These are phyloP conservation scores for Sporothrix euskadiensis DNA, from an alignment of 2,329 filamentous ascomycete species.

Conservation along the genomic window DNA sequence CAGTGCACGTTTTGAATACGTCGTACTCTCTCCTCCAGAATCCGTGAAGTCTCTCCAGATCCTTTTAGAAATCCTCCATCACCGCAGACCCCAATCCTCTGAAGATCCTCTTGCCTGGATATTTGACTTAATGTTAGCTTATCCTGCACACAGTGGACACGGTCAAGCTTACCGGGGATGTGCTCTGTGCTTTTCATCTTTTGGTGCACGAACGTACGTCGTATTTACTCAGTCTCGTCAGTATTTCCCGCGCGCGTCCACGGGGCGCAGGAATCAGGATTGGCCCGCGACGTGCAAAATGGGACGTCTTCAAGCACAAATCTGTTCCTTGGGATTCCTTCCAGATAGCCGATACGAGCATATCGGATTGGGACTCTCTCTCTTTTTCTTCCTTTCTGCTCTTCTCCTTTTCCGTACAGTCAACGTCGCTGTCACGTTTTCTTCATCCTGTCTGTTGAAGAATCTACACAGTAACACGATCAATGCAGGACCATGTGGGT, in stretches of 20 bases:
- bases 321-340: background rate
- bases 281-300: background rate
- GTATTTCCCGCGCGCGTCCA: background rate
- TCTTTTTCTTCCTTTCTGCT: background rate
- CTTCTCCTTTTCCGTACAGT: background rate
- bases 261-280: conserved; percentile 2
- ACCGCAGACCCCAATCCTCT: background rate
- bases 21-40: background rate
- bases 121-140: conserved; percentile 4
- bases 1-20: background rate
- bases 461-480: background rate
- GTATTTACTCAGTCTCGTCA: background rate
- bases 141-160: background rate
- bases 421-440: background rate
- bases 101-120: background rate
- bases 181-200: background rate
- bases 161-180: background rate
- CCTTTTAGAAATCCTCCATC: background rate
- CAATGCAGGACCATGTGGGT: background rate
- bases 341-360: background rate
- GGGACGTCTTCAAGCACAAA: background rate
- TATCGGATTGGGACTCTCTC: background rate
- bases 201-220: background rate
- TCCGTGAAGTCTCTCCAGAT: background rate
- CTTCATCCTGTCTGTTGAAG: background rate